Conservation (phyloP, 2,329 filamentous ascomycete genomes). For the Ophiostoma sp. region DNA sequence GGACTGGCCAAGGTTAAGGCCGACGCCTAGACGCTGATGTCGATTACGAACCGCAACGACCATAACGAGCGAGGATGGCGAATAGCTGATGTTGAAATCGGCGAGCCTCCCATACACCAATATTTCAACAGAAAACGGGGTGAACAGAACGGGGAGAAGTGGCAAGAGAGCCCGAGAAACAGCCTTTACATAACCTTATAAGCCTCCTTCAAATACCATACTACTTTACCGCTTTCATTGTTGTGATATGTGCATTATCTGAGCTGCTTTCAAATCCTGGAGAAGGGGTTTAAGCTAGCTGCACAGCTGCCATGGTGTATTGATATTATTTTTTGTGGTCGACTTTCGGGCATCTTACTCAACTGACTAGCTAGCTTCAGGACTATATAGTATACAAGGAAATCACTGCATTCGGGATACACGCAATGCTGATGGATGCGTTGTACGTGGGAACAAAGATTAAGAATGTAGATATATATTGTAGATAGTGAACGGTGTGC, state of each 20-base stretch:
- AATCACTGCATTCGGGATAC: no score
- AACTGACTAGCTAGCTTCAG: neutral
- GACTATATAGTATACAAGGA: neutral
- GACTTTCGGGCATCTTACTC: neutral
- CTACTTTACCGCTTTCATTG: no score
- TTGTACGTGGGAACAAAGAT: no score
- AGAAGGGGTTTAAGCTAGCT: no score
- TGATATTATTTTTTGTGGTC: neutral
- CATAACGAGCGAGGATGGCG: neutral
- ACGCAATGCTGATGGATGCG: no score
- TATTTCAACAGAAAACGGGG: neutral
- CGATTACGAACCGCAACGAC: constrained; percentile 4
- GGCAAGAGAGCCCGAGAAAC: no score
- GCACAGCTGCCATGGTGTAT: neutral
- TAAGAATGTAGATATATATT: no score
- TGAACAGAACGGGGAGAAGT: neutral
- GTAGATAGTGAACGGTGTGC: no score
- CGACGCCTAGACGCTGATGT: neutral
- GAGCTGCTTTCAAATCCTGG: no score
- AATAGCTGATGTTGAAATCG: neutral
- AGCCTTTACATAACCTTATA: no score
- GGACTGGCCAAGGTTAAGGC: constrained; percentile 17
- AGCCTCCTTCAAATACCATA: no score
- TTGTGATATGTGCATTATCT: no score
- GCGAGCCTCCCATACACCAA: neutral